These are phyloP conservation scores for Mantamonas sphyraenae DNA, from an alignment of 78 protist species.

Conservation along the genomic window DNA sequence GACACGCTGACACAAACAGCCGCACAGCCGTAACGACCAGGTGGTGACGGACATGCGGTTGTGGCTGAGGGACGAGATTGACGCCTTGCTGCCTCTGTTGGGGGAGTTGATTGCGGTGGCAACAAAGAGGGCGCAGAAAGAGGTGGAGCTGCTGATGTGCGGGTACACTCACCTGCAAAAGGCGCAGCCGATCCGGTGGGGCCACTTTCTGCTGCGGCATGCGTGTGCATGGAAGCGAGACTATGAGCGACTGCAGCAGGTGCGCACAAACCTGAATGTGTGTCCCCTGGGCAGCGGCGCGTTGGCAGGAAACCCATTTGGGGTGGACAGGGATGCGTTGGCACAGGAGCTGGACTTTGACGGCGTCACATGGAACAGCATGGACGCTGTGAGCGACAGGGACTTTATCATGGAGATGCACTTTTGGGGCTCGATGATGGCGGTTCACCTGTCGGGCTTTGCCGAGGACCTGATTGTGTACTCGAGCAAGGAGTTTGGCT, in stretches of 20 bases:
- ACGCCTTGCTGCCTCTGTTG: background rate
- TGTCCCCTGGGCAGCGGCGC: slow-evolving; percentile 62
- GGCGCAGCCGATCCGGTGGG: slow-evolving; percentile 62
- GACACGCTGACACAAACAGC: too few species aligned
- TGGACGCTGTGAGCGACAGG: slow-evolving; percentile 51
- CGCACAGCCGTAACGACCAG: slow-evolving; percentile 47
- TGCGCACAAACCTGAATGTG: slow-evolving; percentile 1
- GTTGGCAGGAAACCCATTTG: slow-evolving; percentile 67
- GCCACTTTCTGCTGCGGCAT: slow-evolving; percentile 51
- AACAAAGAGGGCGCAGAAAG: slow-evolving; percentile 16
- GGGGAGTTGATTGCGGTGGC: background rate
- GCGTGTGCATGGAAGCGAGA: slow-evolving; percentile 37
- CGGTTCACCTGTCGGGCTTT: slow-evolving; percentile 37
- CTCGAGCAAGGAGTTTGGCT: slow-evolving; percentile 52
- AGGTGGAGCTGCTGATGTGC: slow-evolving; percentile 45
- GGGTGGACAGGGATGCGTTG: slow-evolving; percentile 43
- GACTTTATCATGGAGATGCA: slow-evolving; percentile 63
- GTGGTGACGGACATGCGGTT: slow-evolving; percentile 51
- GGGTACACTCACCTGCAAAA: slow-evolving; percentile 69
- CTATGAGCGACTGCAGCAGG: slow-evolving; percentile 9
- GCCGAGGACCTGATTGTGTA: slow-evolving; percentile 67
- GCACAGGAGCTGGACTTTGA: slow-evolving; percentile 41
- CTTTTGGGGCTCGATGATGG: slow-evolving; percentile 28
- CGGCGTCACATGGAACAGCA: slow-evolving; percentile 29
- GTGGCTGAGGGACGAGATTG: slow-evolving; percentile 39